Evolutionary conservation across 768 basidiomycete genomes (phyloP).

Genomic region (Mycena belliarum): DNA sequence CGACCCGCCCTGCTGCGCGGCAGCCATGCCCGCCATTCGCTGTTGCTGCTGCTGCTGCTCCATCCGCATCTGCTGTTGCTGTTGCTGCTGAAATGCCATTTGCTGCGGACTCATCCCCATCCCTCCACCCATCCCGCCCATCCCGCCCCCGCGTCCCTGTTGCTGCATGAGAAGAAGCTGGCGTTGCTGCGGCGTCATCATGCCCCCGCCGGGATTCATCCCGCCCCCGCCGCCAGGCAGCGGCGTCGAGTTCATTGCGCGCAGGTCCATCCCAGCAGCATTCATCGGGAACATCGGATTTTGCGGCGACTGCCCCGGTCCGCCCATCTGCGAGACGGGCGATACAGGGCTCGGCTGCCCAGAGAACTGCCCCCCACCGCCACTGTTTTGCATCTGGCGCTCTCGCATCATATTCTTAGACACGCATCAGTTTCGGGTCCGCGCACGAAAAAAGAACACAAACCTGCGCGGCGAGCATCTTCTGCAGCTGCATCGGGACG

Average conservation of each 20-base stretch:
- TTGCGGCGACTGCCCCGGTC: constrained; percentile 23
- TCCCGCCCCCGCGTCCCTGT: constrained; percentile 32
- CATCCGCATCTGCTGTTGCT: constrained; percentile 16
- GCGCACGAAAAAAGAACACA: background rate
- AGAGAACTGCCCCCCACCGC: constrained; percentile 17
- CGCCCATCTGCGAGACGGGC: constrained; percentile 27
- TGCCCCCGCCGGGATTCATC: constrained; percentile 29
- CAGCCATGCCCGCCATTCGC: too few relatives aligned
- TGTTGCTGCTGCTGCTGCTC: constrained; percentile 27
- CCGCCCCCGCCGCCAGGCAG: constrained; percentile 31
- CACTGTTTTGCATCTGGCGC: constrained; percentile 24
- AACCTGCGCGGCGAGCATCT: constrained; percentile 55
- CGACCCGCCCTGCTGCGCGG: constrained; percentile 31
- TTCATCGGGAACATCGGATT: constrained; percentile 23
- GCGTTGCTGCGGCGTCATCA: constrained; percentile 21
- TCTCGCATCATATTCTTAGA: constrained; percentile 23
- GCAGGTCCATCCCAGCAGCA: constrained; percentile 23
- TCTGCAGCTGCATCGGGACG: constrained; percentile 58
- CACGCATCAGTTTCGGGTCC: background rate
- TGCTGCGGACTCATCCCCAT: constrained; percentile 30
- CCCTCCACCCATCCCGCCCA: constrained; percentile 26
- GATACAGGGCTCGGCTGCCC: constrained; percentile 27
- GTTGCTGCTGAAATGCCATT: constrained; percentile 15
- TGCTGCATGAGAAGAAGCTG: constrained; percentile 27
- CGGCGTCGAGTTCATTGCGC: constrained; percentile 23